Evolutionary conservation across 2,329 filamentous ascomycete species (phyloP).

Genomic region (Elsinoe arachidis): DNA sequence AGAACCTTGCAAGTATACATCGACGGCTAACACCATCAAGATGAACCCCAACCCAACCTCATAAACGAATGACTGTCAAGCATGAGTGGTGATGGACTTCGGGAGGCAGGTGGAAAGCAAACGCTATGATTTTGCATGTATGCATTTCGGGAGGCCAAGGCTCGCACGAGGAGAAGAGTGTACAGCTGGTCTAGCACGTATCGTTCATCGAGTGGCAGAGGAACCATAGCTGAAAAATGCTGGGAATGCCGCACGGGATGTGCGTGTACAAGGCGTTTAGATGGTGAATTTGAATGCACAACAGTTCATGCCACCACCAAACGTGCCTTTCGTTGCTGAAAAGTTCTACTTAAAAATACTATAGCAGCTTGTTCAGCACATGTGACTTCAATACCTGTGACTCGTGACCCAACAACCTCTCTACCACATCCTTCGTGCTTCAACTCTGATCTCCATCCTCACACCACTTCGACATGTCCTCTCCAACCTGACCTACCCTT

Average conservation of each 20-base stretch:
- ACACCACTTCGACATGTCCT: not conserved
- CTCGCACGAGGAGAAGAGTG: constrained; percentile 14
- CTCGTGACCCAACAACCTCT: not conserved
- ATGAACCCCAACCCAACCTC: constrained; percentile 82
- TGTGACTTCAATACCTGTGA: not conserved
- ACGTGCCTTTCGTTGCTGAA: not conserved
- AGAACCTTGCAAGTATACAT: constrained; percentile 26
- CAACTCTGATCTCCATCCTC: not conserved
- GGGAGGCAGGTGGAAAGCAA: not conserved
- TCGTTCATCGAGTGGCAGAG: constrained; percentile 11
- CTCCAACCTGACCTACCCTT: not conserved
- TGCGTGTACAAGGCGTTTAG: constrained; percentile 13
- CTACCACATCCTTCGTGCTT: not conserved
- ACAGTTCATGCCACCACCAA: not conserved
- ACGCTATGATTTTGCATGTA: not conserved
- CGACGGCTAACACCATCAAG: constrained; percentile 33
- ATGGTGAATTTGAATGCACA: constrained; percentile 9
- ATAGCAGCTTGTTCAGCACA: not conserved
- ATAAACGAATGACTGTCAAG: constrained; percentile 34
- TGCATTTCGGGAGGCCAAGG: constrained; percentile 10
- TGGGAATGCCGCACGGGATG: constrained; percentile 14
- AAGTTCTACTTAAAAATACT: too few relatives aligned
- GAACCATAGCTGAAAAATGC: constrained; percentile 13
- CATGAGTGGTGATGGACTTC: not conserved
- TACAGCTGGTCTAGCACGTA: constrained; percentile 5